phyloP scores from a whole-genome alignment of 140 eudicot genomes.

The Stevia rebaudiana region DNA sequence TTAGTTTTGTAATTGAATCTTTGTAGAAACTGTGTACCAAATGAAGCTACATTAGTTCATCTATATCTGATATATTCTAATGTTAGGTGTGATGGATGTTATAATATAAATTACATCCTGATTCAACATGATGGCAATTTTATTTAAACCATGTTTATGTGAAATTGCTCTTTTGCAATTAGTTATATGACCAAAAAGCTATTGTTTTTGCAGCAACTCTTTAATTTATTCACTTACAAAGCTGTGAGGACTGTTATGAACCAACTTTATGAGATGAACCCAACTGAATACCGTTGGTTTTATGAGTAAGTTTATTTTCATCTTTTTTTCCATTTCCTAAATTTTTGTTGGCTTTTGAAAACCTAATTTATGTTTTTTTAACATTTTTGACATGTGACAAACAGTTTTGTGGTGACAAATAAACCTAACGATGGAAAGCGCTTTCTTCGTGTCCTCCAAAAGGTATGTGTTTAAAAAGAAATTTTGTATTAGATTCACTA shows the following conservation, averaged over 20 bases:
- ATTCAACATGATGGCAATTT: too few relatives aligned
- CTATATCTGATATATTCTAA: neutral
- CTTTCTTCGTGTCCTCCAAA: conserved; percentile 73
- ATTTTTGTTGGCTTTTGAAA: conserved; percentile 1
- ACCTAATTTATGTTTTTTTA: neutral
- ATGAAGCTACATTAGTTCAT: conserved; percentile 8
- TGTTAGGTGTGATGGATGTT: too few relatives aligned
- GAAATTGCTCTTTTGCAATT: too few relatives aligned
- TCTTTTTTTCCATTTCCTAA: conserved; percentile 1
- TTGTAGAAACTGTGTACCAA: too few relatives aligned
- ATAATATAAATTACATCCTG: too few relatives aligned
- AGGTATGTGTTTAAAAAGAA: conserved; percentile 45
- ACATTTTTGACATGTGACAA: neutral
- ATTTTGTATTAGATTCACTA: too few relatives aligned
- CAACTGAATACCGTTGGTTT: conserved; percentile 77
- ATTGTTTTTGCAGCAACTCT: conserved; percentile 61
- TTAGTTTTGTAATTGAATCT: neutral
- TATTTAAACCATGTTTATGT: too few relatives aligned
- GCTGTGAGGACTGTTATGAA: conserved; percentile 93
- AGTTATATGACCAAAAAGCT: conserved; percentile 11
- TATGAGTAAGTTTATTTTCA: conserved; percentile 65
- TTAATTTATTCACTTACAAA: conserved; percentile 85
- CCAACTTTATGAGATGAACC: conserved; percentile 99
- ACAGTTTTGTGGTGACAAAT: conserved; percentile 66
- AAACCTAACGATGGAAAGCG: conserved; percentile 66